A percentile compares a stretch with the other conserved stretches of the same genome.
Conservation (phyloP, 768 basidiomycete species). For the Baorangia bicolor region DNA sequence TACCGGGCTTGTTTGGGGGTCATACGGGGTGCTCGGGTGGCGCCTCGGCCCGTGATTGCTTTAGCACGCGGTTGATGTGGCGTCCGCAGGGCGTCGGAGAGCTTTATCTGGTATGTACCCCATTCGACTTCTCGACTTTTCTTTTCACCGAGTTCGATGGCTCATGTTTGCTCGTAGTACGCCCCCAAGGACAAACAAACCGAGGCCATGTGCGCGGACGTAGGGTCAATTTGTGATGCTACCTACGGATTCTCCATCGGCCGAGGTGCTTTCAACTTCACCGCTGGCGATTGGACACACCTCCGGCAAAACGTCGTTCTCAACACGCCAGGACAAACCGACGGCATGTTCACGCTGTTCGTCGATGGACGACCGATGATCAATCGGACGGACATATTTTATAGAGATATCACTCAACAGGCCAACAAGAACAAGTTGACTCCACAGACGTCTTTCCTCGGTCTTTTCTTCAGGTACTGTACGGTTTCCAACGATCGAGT, state of each 20-base stretch:
- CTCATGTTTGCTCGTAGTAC: conserved; percentile 46
- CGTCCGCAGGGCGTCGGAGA: conserved; percentile 66
- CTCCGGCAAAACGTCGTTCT: conserved; percentile 67
- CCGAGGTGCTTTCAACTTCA: conserved; percentile 66
- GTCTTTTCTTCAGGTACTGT: conserved; percentile 76
- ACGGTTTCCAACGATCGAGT: not conserved
- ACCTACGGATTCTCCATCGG: conserved; percentile 75
- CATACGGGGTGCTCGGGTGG: conserved; percentile 71
- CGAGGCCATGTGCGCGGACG: conserved; percentile 52
- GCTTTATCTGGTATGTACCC: conserved; percentile 60
- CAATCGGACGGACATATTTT: conserved; percentile 56
- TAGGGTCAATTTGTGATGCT: conserved; percentile 59
- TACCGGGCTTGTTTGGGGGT: conserved; percentile 80
- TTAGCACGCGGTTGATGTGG: conserved; percentile 89
- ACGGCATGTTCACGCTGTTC: conserved; percentile 63
- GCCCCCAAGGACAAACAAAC: conserved; percentile 74
- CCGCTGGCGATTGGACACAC: conserved; percentile 66
- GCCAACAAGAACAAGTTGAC: not conserved
- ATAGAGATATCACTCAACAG: conserved; percentile 44
- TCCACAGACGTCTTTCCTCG: conserved; percentile 35
- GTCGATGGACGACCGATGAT: conserved; percentile 62
- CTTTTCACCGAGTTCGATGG: not conserved
- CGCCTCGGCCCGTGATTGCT: conserved; percentile 67
- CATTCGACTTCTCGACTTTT: not conserved
- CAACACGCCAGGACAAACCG: conserved; percentile 70